Conservation (phyloP, 225 moss, liverwort and hornwort species). For the Anthoceros angustus region DNA sequence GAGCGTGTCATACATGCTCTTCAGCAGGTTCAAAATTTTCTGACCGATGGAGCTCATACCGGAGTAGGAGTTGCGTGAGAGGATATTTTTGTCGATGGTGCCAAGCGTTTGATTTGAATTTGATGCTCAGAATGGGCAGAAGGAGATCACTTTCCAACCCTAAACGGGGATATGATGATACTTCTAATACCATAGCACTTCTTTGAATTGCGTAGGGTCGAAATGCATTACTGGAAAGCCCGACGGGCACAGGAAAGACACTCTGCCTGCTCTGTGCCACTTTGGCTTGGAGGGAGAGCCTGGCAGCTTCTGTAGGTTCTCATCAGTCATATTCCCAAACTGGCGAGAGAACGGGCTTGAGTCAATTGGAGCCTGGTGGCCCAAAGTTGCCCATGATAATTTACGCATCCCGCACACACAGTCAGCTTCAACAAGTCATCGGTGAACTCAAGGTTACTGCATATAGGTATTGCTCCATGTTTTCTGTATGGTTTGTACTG, state of each 20-base stretch:
- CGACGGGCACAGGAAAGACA: conserved; percentile 94
- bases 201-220: conserved; percentile 26
- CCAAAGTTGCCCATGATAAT: conserved; percentile 62
- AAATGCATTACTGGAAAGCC: conserved; percentile 94
- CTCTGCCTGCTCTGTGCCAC: conserved; percentile 93
- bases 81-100: too few species aligned
- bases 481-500: neutral
- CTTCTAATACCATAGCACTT: too few species aligned
- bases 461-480: conserved; percentile 45
- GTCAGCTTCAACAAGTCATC: conserved; percentile 97
- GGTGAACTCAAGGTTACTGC: conserved; percentile 76
- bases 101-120: too few species aligned
- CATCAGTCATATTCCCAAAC: neutral
- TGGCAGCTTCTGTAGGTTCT: conserved; percentile 23
- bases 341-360: neutral
- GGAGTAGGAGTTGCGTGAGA: too few species aligned
- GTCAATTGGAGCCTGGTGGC: neutral
- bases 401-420: conserved; percentile 90
- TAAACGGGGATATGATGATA: too few species aligned
- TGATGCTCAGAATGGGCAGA: too few species aligned
- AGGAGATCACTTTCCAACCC: too few species aligned
- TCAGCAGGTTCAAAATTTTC: conserved; percentile 37
- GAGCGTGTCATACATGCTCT: conserved; percentile 83
- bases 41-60: too few species aligned
- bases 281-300: conserved; percentile 80